Evolutionary conservation across 1,284 basidiomycete species (phyloP).

Genomic region (Ceratobasidium sp.): DNA sequence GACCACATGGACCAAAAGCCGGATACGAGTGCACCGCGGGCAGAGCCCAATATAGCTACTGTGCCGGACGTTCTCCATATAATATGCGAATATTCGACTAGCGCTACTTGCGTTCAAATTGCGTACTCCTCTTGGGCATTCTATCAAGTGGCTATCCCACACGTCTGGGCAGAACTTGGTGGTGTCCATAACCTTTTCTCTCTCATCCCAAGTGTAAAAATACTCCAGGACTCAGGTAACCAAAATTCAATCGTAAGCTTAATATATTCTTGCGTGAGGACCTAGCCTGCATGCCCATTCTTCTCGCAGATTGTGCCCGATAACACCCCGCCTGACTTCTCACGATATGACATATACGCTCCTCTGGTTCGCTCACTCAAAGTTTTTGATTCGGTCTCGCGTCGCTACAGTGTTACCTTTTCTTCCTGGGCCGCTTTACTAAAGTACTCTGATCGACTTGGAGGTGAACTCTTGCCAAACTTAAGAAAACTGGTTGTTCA

Average conservation of each 20-base stretch:
- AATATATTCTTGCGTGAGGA: too few species aligned
- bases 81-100: neutral
- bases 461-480: neutral
- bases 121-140: neutral
- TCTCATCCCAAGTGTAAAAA: neutral
- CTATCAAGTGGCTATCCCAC: slow-evolving; percentile 3
- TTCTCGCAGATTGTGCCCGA: neutral
- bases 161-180: neutral
- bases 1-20: neutral
- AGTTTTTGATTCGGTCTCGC: neutral
- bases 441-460: neutral
- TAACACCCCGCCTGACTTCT: neutral
- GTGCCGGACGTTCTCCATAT: neutral
- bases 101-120: neutral
- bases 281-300: neutral
- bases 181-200: slow-evolving; percentile 9
- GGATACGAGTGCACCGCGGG: neutral
- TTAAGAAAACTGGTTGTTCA: neutral
- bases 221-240: neutral
- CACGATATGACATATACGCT: slow-evolving; percentile 14
- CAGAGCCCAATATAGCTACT: neutral
- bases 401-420: neutral
- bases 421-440: neutral
- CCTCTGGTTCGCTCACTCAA: neutral
- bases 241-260: neutral